Evolutionary conservation across 139 green algal species (phyloP), one percentile per base, ranked within the genome.

Genomic region (Volvox reticuliferus): DNA sequence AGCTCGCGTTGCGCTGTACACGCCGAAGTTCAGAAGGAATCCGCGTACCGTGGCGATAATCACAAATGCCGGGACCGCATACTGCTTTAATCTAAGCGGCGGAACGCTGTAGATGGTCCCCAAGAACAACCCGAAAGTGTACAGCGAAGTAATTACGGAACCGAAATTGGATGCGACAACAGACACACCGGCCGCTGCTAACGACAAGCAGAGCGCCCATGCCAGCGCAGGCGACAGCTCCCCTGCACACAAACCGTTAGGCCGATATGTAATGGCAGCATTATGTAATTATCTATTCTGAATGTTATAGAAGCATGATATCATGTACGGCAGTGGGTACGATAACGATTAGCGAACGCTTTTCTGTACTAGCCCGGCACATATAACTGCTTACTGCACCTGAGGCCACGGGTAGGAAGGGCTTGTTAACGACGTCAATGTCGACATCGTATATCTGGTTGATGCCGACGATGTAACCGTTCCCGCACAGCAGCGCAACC

Each of bases 401-500:
- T 44, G 98, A 94, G 1, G 98, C 98, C 13, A 99, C 94, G 6
- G 98, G 98, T 75, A 99, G 94, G 95, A 99, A 99, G 22, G 98
- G 98, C 94, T 99, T 99, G 95, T 99, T 99, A 67, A 99, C 96
- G 26, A 95, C 92, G 92, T 99, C 98, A 36, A 99, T 99, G 69
- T 99, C 95, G 18, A 99, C 97, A 79, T 99, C 98, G 91, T 98
- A 99, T 36, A 99, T 98, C 93, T 99, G 97, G 92, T 99, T 99
- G 97, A 99, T 99, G 88, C 98, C 98, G 67, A 99, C 98, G 87
- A 99, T 99, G 96, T 98, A 99, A 35, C 98, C 98, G 92, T 99
- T 99, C 55, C 98, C 98, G 82, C 96, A 99, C 78, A 99, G 95
- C 88, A 99, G 95, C 13, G 97, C 97, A 21, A 98, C 35, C 61